Evolutionary conservation across 768 basidiomycete genomes (phyloP).

Genomic region (Tephrocybe sp.): DNA sequence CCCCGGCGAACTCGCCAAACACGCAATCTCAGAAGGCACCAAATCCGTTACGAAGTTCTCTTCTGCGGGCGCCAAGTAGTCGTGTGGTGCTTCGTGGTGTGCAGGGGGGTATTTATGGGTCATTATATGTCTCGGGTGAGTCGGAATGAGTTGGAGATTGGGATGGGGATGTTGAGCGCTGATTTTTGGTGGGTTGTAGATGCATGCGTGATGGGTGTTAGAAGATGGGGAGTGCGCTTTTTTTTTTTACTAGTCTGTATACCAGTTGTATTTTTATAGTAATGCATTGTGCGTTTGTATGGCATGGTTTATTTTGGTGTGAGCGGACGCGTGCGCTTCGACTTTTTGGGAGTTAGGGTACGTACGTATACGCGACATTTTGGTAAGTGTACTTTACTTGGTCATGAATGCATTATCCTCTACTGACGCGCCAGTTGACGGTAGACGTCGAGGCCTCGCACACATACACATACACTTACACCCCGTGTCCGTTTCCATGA

Average conservation of each 20-base stretch:
- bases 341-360: too few species aligned
- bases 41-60: slow-evolving; percentile 59
- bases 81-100: background rate
- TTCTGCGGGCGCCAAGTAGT: slow-evolving; percentile 56
- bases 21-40: slow-evolving; percentile 94
- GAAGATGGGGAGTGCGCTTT: slow-evolving; percentile 13
- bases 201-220: slow-evolving; percentile 13
- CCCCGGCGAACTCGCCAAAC: slow-evolving; percentile 96
- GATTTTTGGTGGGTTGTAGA: too few species aligned
- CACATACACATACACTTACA: too few species aligned
- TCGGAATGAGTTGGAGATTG: too few species aligned
- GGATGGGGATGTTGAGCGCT: background rate
- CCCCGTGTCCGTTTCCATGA: too few species aligned
- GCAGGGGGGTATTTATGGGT: slow-evolving; percentile 8
- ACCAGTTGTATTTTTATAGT: slow-evolving; percentile 20
- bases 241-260: slow-evolving; percentile 18
- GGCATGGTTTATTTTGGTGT: background rate
- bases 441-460: too few species aligned
- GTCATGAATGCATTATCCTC: too few species aligned
- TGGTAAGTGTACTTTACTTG: too few species aligned
- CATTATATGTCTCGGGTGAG: slow-evolving; percentile 5
- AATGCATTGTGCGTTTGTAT: too few species aligned
- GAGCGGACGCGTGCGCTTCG: too few species aligned
- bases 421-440: too few species aligned
- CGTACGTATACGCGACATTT: too few species aligned